Evolutionary conservation across 768 basidiomycete species (phyloP).

Genomic region (Kwoniella sp.): DNA sequence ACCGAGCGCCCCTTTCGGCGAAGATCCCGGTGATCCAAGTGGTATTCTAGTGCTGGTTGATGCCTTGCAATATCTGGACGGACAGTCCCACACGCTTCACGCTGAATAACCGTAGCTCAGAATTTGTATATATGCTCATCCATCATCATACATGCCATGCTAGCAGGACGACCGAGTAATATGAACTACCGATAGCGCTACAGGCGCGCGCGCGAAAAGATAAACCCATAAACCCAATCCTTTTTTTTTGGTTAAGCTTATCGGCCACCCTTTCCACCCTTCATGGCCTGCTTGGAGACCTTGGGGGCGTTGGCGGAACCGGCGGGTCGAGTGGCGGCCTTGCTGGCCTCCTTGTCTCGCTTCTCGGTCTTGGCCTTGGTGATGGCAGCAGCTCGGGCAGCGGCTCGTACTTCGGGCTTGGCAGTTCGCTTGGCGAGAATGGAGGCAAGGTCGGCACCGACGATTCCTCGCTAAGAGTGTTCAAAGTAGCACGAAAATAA

Average conservation of each 20-base stretch:
- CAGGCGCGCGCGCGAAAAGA: not conserved
- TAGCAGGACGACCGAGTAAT: not conserved
- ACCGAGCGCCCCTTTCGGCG: no score
- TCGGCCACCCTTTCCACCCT: slow-evolving; percentile 64
- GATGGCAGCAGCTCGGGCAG: slow-evolving; percentile 81
- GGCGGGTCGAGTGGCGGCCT: slow-evolving; percentile 58
- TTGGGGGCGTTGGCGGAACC: slow-evolving; percentile 68
- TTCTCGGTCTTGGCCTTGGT: slow-evolving; percentile 93
- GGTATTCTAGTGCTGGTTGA: no score
- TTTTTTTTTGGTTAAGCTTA: slow-evolving; percentile 42
- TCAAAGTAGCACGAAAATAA: not conserved
- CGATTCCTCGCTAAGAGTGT: slow-evolving; percentile 81
- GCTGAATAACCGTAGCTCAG: not conserved
- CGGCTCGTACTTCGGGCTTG: slow-evolving; percentile 77
- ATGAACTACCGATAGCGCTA: not conserved
- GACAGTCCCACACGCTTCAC: not conserved
- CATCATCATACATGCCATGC: slow-evolving; percentile 5
- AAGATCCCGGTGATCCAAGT: no score
- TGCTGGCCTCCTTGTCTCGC: slow-evolving; percentile 93
- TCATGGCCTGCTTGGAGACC: slow-evolving; percentile 95
- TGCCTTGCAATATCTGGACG: no score
- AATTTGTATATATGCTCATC: not conserved
- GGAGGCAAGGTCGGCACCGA: slow-evolving; percentile 88
- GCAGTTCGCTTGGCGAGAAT: slow-evolving; percentile 93
- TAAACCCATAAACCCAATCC: slow-evolving; percentile 59